Percentiles rank a stretch among this genome's conserved stretches.
phyloP scores from a whole-genome alignment of 805 yeast genomes.

The Scheffersomyces ergatensis region DNA sequence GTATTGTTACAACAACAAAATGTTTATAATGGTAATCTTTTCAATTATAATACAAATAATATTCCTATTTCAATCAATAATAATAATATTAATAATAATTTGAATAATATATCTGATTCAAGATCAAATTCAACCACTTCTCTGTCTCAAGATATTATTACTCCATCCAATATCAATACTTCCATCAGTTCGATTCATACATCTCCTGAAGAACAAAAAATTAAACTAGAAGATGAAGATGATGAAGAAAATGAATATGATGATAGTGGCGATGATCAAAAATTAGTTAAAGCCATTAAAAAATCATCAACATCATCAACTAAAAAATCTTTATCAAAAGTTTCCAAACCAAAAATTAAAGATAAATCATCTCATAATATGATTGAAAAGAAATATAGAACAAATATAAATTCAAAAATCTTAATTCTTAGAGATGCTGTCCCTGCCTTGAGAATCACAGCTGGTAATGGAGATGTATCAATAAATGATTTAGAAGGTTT shows the following conservation, averaged over 20 bases:
- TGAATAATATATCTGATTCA: constrained; percentile 12
- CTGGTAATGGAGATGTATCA: constrained; percentile 43
- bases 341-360: constrained; percentile 49
- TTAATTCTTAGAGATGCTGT: constrained; percentile 71
- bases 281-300: neutral
- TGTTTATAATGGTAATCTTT: neutral
- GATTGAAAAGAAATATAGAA: constrained; percentile 78
- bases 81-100: constrained; percentile 6
- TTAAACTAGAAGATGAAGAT: neutral
- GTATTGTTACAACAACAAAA: neutral
- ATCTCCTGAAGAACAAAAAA: constrained; percentile 1
- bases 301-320: neutral
- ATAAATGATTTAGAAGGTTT: constrained; percentile 63
- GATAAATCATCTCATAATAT: constrained; percentile 70
- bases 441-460: constrained; percentile 68
- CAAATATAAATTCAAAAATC: constrained; percentile 72
- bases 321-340: constrained; percentile 13
- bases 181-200: too few species aligned
- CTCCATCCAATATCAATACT: constrained; percentile 1
- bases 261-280: neutral
- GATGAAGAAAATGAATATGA: constrained; percentile 2
- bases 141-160: too few species aligned
- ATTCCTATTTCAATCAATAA: constrained; percentile 5
- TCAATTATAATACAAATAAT: neutral
- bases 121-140: too few species aligned